Base-by-base conservation (phyloP, 2,329 filamentous ascomycete species). In the Ophiostoma perfectum region DNA sequence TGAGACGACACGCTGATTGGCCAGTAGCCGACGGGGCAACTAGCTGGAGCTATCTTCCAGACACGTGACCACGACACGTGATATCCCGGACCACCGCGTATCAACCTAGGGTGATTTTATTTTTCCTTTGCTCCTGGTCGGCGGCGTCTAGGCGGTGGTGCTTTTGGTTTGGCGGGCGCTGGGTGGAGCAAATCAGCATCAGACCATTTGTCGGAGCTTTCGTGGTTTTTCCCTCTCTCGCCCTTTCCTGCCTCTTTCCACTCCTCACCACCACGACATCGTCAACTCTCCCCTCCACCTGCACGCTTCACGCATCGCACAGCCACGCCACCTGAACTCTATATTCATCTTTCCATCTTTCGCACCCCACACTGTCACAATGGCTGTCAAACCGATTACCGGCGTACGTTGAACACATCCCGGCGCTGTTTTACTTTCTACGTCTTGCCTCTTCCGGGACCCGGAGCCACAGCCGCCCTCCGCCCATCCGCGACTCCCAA, bases 381-480 rank as follows among this genome's bases (percentile, higher is more conserved):
- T 86, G 83, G 82, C 84, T 74, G 75, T 86, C 78, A 79, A 80
- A 75, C 85, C 84, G 70, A 85, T 87, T 73, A 85, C 83, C 72
- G 85, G 85, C 76, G 85, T 87, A 86, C 72, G 85, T 84, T 70
- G 67, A 49, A 62, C 16, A 55, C 52, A 42, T 52, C 39, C 38
- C 49, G 45, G 52, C 45, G 38, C 11, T 39, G 47, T 44, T n/a
- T 14, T 38, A 27, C 67, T 64, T 42, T 36, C 27, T 64, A 16
- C 42, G 41, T 64, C 18, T 44, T 18, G n/a, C 63, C 41, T 64
- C n/a, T 64, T 5, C 12, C 60, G 14, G 16, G 60, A 7, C 14
- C 5, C 38, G 16, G 58, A 5, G 18, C 39, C 39, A 42, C 39
- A 39, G 14, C 38, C 16, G 4, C 16, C 39, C 16, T 44, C 60